Evolutionary conservation across 495 filamentous ascomycete species (phyloP), one percentile per base, ranked within the genome.

Genomic region (Tuber aestivum): DNA sequence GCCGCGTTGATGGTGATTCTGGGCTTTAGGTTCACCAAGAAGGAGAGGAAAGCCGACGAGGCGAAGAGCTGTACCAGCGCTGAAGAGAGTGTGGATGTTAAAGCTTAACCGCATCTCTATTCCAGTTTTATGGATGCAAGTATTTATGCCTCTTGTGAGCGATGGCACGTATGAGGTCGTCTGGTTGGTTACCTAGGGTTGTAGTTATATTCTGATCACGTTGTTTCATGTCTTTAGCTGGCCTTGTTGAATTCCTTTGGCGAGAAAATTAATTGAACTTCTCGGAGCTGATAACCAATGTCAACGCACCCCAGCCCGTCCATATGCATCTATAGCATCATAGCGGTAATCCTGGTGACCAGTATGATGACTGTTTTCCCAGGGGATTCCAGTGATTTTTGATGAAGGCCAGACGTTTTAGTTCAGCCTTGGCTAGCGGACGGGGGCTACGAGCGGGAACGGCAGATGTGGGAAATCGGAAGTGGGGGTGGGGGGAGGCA

Each of bases 1-100:
- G 83, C 76, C 1, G 35, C 82, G 41, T 75, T 79, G 21, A 80
- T 84, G 81, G 70, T 85, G 10, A 70, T 70, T 27, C 70, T 82
- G 21, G 81, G 80, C 18, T n/a, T 80, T 18, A 82, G 81, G 38
- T 74, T 83, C 50, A 44, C 70, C 3, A 74, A 40, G 68, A 70
- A 50, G 18, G 56, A 18, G 75, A 75, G 72, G 70, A 69, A 71
- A 32, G 72, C 76, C 79, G 40, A 77, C 40, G 76, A 83, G 16
- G 85, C 56, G 14, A 65, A 18, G 27, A 65, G 56, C 14, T 5
- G 27, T 32, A 14, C 5, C 56, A 65, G 56, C 56, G 3, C 16
- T 65, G 56, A 65, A 4, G 56, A 32, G 27, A 35, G 56, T 35
- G 32, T 65, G 27, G 56, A 65, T 35, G 27, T 65, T 32, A 65